A percentile compares a stretch with the other conserved stretches of the same genome.
phyloP scores from a whole-genome alignment of 768 basidiomycete genomes.

The Calocybe indica region DNA sequence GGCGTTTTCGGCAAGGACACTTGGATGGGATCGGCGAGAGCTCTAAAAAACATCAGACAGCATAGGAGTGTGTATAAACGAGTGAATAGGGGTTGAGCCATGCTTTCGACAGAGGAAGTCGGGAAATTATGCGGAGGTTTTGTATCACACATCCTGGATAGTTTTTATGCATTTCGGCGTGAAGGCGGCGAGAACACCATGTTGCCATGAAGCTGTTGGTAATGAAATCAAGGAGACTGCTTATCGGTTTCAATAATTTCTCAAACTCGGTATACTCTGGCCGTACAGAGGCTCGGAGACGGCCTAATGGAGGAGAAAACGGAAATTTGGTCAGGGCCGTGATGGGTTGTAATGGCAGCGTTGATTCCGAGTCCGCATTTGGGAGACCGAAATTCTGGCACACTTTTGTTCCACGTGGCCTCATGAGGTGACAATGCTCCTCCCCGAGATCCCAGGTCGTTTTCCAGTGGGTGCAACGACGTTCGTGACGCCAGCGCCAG shows the following conservation, averaged over 20 bases:
- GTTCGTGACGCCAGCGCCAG: constrained; percentile 41
- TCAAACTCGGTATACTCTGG: no score
- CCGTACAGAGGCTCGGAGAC: no score
- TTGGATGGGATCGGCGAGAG: constrained; percentile 19
- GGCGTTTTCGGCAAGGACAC: constrained; percentile 28
- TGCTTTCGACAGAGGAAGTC: constrained; percentile 2
- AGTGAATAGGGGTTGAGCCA: constrained; percentile 7
- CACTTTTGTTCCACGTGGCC: no score
- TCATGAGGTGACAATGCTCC: constrained; percentile 27
- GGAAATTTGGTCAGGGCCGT: neutral
- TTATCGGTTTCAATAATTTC: no score
- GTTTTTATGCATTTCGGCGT: no score
- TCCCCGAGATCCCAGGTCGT: constrained; percentile 33
- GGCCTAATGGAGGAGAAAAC: no score
- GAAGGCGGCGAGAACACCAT: no score
- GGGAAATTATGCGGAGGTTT: neutral
- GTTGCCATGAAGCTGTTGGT: no score
- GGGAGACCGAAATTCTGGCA: no score
- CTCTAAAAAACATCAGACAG: constrained; percentile 6
- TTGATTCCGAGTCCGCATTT: no score
- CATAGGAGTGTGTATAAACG: constrained; percentile 1
- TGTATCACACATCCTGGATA: no score
- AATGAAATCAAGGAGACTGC: no score
- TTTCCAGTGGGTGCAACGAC: constrained; percentile 58
- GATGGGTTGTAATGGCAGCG: neutral